Base-by-base conservation (phyloP, 2,329 filamentous ascomycete genomes). In the Pseudogymnoascus pannorum region DNA sequence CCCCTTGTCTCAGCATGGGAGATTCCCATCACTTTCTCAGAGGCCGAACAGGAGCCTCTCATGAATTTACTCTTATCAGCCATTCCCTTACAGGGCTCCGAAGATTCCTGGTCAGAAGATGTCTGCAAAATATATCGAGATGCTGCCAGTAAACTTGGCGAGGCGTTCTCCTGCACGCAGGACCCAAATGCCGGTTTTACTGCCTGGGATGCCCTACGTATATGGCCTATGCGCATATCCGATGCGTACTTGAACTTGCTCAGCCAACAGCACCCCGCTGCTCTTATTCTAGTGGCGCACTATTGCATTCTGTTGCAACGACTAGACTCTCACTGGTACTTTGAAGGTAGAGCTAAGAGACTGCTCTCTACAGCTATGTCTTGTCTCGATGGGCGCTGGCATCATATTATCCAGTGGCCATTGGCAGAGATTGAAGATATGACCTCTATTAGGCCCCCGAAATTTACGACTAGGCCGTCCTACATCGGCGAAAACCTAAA, bases 281-380 rank as follows among this genome's bases (percentile, higher is more conserved):
- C 65, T 8, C 57, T 68, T 9, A 64, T 68, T 9, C 33, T 68
- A 9, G 16, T 68, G 35, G 66, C 66, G n/a, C 64, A 67, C 58
- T 67, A 65, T 60, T 68, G 65, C 48, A 58, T 68, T 22, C 42
- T 68, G 7, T 58, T 68, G 20, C 51, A 63, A n/a, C 60, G 57
- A 42, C n/a, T 66, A 6, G 61, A 68, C 51, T 16, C 18, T 3
- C 24, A 63, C 24, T 67, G 66, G 66, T 68, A 63, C 36, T 65
- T 67, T 36, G 44, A 66, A 26, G 64, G 60, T 7, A 57, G 61
- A 40, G 48, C 63, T 9, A 33, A 35, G 16, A 63, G 60, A 29
- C 57, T 65, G 44, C 38, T 64, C 2, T 35, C 14, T 7, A 54
- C 35, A n/a, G 60, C 60, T 5, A 29, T 26, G 11, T 16, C 36